A percentile compares a stretch with the other conserved stretches of the same genome.
Conservation (phyloP, 306 rosid genomes). For the Casuarina glauca region DNA sequence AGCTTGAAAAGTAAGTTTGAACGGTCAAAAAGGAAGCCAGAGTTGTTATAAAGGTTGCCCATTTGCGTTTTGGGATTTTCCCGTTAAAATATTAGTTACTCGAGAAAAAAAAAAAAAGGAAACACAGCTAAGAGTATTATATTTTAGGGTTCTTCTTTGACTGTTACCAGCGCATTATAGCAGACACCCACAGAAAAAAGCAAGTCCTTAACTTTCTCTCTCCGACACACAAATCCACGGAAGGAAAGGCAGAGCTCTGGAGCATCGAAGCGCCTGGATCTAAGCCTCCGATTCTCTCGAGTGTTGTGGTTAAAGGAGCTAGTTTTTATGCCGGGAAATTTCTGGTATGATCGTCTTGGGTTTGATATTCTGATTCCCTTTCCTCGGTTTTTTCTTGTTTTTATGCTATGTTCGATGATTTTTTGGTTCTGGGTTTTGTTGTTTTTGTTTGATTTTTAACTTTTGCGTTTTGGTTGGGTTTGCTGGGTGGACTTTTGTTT, state of each 20-base stretch:
- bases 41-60: neutral
- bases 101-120: neutral
- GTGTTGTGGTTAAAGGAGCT: constrained; percentile 9
- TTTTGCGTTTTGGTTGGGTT: constrained; percentile 37
- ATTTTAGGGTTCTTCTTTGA: constrained; percentile 56
- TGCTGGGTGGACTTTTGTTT: constrained; percentile 13
- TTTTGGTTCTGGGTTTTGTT: constrained; percentile 5
- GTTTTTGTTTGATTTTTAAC: constrained; percentile 16
- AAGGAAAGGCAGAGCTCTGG: constrained; percentile 19
- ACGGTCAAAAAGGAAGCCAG: constrained; percentile 53
- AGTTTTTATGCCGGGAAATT: constrained; percentile 31
- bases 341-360: constrained; percentile 32
- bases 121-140: constrained; percentile 2
- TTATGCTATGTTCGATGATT: constrained; percentile 13
- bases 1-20: constrained; percentile 40
- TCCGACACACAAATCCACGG: constrained; percentile 38
- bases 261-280: constrained; percentile 38
- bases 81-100: neutral
- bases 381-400: neutral
- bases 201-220: constrained; percentile 24
- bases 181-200: constrained; percentile 57
- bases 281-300: constrained; percentile 31
- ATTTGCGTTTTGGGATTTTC: neutral
- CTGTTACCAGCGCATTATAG: constrained; percentile 81
- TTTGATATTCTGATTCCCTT: constrained; percentile 16